These are phyloP conservation scores for Aspergillus conjunctus DNA, from an alignment of 495 filamentous ascomycete species.

Conservation along the genomic window DNA sequence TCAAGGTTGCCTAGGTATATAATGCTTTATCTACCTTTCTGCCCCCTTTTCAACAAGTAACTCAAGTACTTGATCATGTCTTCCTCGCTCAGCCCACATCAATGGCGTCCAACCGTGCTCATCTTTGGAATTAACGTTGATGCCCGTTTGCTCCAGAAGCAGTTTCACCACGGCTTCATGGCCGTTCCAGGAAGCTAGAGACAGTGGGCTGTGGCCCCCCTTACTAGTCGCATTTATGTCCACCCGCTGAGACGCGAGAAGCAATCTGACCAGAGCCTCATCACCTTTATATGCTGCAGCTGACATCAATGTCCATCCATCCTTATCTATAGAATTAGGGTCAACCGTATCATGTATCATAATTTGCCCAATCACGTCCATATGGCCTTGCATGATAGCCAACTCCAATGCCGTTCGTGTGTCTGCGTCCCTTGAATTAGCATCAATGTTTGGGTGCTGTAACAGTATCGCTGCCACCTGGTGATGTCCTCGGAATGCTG, in stretches of 20 bases:
- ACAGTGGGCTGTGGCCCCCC: slow-evolving; percentile 5
- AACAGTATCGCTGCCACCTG: background rate
- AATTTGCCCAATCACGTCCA: background rate
- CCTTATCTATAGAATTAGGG: background rate
- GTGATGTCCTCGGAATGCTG: background rate
- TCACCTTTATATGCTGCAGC: background rate
- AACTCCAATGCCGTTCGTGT: background rate
- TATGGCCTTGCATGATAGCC: background rate
- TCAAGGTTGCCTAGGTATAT: too few species aligned
- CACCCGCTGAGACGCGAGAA: background rate
- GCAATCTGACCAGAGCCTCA: background rate
- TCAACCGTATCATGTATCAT: background rate
- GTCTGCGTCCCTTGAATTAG: background rate
- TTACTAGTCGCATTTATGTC: background rate
- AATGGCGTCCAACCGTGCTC: background rate
- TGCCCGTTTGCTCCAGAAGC: background rate
- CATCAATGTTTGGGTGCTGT: background rate
- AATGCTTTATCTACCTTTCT: too few species aligned
- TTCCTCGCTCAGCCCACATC: background rate
- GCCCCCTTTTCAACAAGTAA: background rate
- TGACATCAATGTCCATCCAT: background rate
- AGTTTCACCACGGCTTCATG: slow-evolving; percentile 5
- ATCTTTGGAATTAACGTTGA: slow-evolving; percentile 8
- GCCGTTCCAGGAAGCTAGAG: slow-evolving; percentile 8
- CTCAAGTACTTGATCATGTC: background rate